Percentiles rank a stretch among this genome's conserved stretches.
Evolutionary conservation across 768 basidiomycete species (phyloP).

Genomic region (Terana coerulea): DNA sequence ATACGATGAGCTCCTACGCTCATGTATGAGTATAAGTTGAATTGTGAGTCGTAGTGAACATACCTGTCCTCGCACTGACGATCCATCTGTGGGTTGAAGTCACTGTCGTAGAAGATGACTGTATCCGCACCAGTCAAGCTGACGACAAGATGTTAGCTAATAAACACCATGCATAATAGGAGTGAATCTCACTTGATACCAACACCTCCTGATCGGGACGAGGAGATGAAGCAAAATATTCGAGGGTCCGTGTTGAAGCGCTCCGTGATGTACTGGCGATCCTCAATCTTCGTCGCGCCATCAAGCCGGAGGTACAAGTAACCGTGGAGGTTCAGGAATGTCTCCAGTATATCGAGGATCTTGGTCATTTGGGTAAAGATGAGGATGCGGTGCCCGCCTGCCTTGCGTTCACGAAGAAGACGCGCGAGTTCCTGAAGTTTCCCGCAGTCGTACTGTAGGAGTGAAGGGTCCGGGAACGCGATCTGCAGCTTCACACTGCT

Average conservation of each 20-base stretch:
- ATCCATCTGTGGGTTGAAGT: conserved; percentile 98
- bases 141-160: conserved; percentile 20
- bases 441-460: conserved; percentile 94
- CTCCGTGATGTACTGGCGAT: conserved; percentile 88
- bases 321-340: conserved; percentile 89
- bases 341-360: conserved; percentile 91
- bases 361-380: conserved; percentile 98
- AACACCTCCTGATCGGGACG: conserved; percentile 77
- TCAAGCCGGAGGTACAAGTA: conserved; percentile 93
- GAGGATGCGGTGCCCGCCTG: conserved; percentile 83
- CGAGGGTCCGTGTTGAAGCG: conserved; percentile 76
- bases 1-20: conserved; percentile 80
- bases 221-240: conserved; percentile 86
- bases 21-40: conserved; percentile 3
- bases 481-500: conserved; percentile 83
- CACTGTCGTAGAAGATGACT: conserved; percentile 95
- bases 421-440: conserved; percentile 85
- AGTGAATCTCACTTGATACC: conserved; percentile 81
- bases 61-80: conserved; percentile 92
- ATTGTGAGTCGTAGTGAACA: conserved; percentile 16
- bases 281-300: conserved; percentile 93
- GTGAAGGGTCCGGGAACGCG: conserved; percentile 81
- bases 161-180: conserved; percentile 2
- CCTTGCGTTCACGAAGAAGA: conserved; percentile 79
- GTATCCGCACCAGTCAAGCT: conserved; percentile 89